Percentiles rank a stretch among this genome's conserved stretches.
Conservation (phyloP, 331 rosid species). For the Quercus phellos region DNA sequence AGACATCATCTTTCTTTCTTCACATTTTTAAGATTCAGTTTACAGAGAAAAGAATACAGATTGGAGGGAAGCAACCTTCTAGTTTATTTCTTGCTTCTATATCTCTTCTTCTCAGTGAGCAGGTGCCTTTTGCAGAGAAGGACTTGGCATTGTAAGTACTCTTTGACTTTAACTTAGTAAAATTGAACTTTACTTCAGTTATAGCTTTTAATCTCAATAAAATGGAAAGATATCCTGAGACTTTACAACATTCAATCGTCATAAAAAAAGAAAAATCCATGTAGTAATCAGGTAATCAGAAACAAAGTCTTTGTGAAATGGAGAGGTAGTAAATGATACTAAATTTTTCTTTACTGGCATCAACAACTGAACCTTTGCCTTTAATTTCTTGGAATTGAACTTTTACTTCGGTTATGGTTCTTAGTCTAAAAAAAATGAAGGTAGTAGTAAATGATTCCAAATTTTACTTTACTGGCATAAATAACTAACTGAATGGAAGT, state of each 20-base stretch:
- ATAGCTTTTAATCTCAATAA: neutral
- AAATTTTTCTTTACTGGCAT: neutral
- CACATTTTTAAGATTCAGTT: conserved; percentile 83
- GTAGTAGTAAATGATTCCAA: neutral
- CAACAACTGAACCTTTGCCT: neutral
- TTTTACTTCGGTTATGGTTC: neutral
- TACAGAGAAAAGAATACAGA: conserved; percentile 64
- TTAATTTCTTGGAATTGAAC: conserved; percentile 9
- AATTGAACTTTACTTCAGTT: conserved; percentile 13
- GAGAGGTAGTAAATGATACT: neutral
- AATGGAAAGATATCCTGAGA: neutral
- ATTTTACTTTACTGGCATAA: neutral
- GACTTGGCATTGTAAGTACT: conserved; percentile 70
- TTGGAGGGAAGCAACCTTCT: conserved; percentile 91
- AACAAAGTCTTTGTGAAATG: neutral
- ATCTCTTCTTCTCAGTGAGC: conserved; percentile 73
- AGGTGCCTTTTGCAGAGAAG: conserved; percentile 70
- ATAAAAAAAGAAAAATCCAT: neutral
- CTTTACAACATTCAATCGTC: neutral
- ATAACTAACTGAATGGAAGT: neutral
- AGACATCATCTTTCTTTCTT: conserved; percentile 86
- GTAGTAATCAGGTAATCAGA: neutral
- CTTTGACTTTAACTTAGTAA: conserved; percentile 15
- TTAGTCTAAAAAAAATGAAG: neutral
- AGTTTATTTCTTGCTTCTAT: conserved; percentile 67